Percentiles rank a stretch among this genome's conserved stretches.
Conservation (phyloP, 306 rosid genomes). For the Casuarina cunninghamiana region DNA sequence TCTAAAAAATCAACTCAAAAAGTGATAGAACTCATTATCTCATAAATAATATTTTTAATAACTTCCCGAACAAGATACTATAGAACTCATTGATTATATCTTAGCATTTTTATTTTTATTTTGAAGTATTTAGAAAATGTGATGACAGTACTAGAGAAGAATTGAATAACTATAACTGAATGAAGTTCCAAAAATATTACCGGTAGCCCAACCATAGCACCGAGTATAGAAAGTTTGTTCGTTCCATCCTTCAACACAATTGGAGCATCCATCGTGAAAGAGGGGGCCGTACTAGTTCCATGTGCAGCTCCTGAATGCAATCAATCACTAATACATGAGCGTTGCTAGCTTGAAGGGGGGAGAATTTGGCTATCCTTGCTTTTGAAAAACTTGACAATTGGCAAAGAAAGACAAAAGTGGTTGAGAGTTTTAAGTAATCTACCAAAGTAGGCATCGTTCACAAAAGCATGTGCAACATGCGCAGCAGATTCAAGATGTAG, state of each 20-base stretch:
- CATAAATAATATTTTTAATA: conserved; percentile 23
- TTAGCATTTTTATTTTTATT: neutral
- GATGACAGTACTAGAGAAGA: too few species aligned
- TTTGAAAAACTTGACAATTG: too few species aligned
- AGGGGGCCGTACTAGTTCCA: conserved; percentile 46
- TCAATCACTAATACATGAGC: neutral
- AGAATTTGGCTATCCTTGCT: neutral
- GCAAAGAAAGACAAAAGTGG: too few species aligned
- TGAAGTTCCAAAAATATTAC: conserved; percentile 23
- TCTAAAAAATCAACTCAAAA: too few species aligned
- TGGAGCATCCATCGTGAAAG: conserved; percentile 47
- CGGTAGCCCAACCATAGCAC: conserved; percentile 75
- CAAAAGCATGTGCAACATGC: conserved; percentile 62
- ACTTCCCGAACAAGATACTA: too few species aligned
- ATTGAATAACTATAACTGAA: too few species aligned
- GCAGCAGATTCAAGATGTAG: conserved; percentile 51
- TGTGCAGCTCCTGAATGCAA: conserved; percentile 50
- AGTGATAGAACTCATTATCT: neutral
- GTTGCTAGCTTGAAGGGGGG: neutral
- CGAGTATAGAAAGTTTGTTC: conserved; percentile 58
- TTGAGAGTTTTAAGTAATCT: neutral
- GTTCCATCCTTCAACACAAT: conserved; percentile 41
- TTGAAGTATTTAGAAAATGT: neutral
- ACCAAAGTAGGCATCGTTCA: conserved; percentile 48
- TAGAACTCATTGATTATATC: conserved; percentile 27